phyloP scores from a whole-genome alignment of 106 monocot genomes.

The Dendrobium catenatum region DNA sequence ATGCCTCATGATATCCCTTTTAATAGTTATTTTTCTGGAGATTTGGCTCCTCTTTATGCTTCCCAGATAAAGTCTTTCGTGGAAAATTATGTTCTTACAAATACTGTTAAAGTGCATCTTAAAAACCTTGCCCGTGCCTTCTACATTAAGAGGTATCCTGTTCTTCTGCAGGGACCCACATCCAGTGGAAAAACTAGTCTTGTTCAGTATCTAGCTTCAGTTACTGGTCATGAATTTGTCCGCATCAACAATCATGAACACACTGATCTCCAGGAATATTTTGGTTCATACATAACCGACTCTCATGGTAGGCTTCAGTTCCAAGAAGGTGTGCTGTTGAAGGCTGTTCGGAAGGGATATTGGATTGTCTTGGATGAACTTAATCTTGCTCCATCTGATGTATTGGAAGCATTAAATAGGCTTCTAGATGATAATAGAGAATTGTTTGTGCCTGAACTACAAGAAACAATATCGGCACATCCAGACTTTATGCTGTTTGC shows the following conservation, averaged over 20 bases:
- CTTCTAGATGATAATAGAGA: constrained; percentile 94
- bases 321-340: constrained; percentile 89
- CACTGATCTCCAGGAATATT: constrained; percentile 95
- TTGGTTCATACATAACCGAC: constrained; percentile 80
- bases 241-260: constrained; percentile 99
- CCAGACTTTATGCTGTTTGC: constrained; percentile 97
- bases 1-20: constrained; percentile 46
- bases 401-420: constrained; percentile 87
- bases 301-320: constrained; percentile 74
- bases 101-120: constrained; percentile 69
- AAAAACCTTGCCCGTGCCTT: constrained; percentile 87
- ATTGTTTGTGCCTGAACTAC: constrained; percentile 85
- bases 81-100: constrained; percentile 62
- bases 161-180: constrained; percentile 94
- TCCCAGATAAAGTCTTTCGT: constrained; percentile 10
- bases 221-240: constrained; percentile 85
- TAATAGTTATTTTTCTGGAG: constrained; percentile 37
- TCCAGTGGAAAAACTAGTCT: constrained; percentile 99
- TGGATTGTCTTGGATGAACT: constrained; percentile 98
- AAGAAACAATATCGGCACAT: constrained; percentile 77
- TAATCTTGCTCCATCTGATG: constrained; percentile 97
- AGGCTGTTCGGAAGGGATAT: constrained; percentile 81
- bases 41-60: constrained; percentile 1
- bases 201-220: constrained; percentile 70
- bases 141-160: constrained; percentile 84